phyloP scores from a whole-genome alignment of 2,329 filamentous ascomycete species.

The Simplicillium sp. region DNA sequence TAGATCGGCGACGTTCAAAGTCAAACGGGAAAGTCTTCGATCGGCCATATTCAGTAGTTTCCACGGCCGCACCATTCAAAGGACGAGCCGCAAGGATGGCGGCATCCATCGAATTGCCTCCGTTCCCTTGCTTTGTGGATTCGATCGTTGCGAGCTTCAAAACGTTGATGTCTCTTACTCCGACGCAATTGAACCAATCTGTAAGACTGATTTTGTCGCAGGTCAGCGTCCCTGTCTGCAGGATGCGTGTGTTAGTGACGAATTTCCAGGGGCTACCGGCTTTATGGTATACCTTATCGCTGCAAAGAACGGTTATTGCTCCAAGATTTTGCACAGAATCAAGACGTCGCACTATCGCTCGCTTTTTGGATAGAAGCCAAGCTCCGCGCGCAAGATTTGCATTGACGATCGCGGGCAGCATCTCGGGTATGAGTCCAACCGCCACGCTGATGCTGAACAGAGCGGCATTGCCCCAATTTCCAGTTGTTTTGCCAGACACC shows the following conservation, averaged over 20 bases:
- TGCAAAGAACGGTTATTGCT: constrained; percentile 19
- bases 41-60: constrained; percentile 13
- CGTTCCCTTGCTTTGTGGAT: constrained; percentile 13
- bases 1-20: constrained; percentile 15
- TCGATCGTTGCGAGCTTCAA: constrained; percentile 17
- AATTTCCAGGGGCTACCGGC: neutral
- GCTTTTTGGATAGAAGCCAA: constrained; percentile 18
- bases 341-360: constrained; percentile 24
- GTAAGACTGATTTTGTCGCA: constrained; percentile 17
- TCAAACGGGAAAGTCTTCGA: constrained; percentile 14
- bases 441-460: constrained; percentile 19
- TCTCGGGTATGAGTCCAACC: constrained; percentile 18
- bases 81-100: constrained; percentile 12
- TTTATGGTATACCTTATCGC: constrained; percentile 14
- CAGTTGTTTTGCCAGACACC: constrained; percentile 14
- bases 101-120: constrained; percentile 18
- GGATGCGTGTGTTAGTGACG: neutral
- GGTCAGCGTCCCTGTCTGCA: constrained; percentile 17
- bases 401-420: constrained; percentile 19
- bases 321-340: constrained; percentile 19
- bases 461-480: constrained; percentile 15
- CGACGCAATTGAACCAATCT: constrained; percentile 12
- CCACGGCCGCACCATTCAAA: constrained; percentile 7
- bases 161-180: constrained; percentile 10
- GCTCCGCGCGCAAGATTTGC: constrained; percentile 17